phyloP scores from a whole-genome alignment of 495 filamentous ascomycete species.

The Stereocaulon alpinum region DNA sequence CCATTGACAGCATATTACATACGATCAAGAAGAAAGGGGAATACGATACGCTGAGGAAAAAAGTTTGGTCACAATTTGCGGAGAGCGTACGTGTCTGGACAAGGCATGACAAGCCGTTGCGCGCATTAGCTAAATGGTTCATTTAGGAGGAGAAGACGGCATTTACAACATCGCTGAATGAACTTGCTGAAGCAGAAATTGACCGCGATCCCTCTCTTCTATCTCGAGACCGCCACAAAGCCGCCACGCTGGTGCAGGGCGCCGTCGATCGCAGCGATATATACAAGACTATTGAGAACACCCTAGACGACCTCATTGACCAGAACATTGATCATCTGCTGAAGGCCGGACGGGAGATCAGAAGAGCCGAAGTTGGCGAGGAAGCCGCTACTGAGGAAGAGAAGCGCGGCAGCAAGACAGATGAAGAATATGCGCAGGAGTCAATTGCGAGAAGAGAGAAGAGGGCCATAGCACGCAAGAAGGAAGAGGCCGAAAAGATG shows the following conservation, averaged over 20 bases:
- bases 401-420: slow-evolving; percentile 61
- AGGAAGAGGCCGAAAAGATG: slow-evolving; percentile 53
- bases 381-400: slow-evolving; percentile 61
- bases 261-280: slow-evolving; percentile 73
- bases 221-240: slow-evolving; percentile 67
- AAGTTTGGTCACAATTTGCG: slow-evolving; percentile 70
- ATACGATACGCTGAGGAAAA: slow-evolving; percentile 74
- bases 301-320: slow-evolving; percentile 58
- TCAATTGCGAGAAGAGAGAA: slow-evolving; percentile 55
- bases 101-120: not conserved
- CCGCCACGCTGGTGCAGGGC: slow-evolving; percentile 75
- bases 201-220: slow-evolving; percentile 69
- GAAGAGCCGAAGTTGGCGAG: slow-evolving; percentile 63
- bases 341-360: slow-evolving; percentile 54
- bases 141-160: slow-evolving; percentile 37
- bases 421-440: slow-evolving; percentile 68
- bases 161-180: slow-evolving; percentile 55
- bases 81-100: slow-evolving; percentile 47
- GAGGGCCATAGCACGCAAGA: slow-evolving; percentile 49
- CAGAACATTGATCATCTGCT: slow-evolving; percentile 53
- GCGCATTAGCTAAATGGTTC: slow-evolving; percentile 7
- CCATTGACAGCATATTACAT: slow-evolving; percentile 69
- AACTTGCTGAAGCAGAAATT: slow-evolving; percentile 69
- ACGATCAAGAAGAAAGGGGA: slow-evolving; percentile 86
- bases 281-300: slow-evolving; percentile 61